Evolutionary conservation across 1,284 basidiomycete species (phyloP).

Genomic region (Ustanciosporium gigantosporum): DNA sequence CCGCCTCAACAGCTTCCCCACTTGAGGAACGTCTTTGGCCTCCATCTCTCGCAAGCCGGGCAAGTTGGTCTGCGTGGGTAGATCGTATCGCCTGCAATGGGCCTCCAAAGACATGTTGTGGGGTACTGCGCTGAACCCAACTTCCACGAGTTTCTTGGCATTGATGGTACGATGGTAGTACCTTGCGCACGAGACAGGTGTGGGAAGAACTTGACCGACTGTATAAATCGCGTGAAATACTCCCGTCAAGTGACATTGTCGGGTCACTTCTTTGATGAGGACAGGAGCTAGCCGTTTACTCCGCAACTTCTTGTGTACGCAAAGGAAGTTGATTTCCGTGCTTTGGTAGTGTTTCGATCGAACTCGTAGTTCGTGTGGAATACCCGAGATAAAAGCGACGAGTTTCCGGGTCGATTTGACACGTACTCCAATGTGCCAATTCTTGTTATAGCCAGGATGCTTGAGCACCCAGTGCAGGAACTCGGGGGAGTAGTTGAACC

Average conservation of each 20-base stretch:
- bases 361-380: conserved; percentile 67
- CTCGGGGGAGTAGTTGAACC: conserved; percentile 93
- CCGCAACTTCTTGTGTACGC: conserved; percentile 95
- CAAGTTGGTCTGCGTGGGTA: conserved; percentile 27
- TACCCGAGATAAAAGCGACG: conserved; percentile 97
- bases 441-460: conserved; percentile 87
- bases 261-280: conserved; percentile 96
- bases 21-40: conserved; percentile 74
- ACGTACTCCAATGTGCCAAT: conserved; percentile 95
- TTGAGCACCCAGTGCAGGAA: conserved; percentile 94
- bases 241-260: conserved; percentile 84
- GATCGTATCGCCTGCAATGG: conserved; percentile 40
- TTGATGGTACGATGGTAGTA: conserved; percentile 94
- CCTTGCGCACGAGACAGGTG: conserved; percentile 63
- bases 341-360: conserved; percentile 46
- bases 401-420: conserved; percentile 80
- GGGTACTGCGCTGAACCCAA: conserved; percentile 76
- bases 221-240: conserved; percentile 99
- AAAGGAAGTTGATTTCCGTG: conserved; percentile 95
- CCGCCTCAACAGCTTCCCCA: conserved; percentile 73
- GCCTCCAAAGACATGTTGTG: conserved; percentile 46
- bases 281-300: conserved; percentile 94
- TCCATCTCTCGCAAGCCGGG: conserved; percentile 81
- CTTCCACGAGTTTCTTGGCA: conserved; percentile 86
- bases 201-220: conserved; percentile 62